Evolutionary conservation across 2,329 filamentous ascomycete genomes (phyloP).

Genomic region (Diaporthe sp.): DNA sequence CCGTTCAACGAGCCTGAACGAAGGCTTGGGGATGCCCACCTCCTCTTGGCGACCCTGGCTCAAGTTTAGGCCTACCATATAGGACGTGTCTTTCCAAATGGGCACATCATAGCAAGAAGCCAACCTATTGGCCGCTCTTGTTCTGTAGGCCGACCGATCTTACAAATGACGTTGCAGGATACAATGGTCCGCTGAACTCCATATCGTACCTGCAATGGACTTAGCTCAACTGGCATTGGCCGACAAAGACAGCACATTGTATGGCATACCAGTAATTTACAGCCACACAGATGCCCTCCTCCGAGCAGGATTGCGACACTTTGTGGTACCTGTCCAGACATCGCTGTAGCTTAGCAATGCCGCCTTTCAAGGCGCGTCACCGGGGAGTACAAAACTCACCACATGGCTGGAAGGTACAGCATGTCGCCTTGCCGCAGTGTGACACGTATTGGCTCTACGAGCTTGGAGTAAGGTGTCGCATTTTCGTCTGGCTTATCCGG

Average conservation of each 20-base stretch:
- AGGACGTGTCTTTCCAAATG: no score
- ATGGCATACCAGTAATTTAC: conserved; percentile 80
- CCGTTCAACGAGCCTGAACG: no score
- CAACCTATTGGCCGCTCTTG: neutral
- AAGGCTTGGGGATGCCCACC: neutral
- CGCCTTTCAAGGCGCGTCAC: neutral
- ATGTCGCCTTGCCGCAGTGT: conserved; percentile 80
- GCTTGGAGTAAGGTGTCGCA: conserved; percentile 67
- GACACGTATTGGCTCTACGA: conserved; percentile 72
- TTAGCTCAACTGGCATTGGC: neutral
- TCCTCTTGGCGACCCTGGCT: no score
- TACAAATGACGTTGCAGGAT: conserved; percentile 56
- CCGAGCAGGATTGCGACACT: conserved; percentile 75
- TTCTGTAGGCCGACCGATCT: conserved; percentile 31
- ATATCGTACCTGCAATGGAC: conserved; percentile 64
- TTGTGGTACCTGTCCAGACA: conserved; percentile 75
- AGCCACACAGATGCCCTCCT: conserved; percentile 79
- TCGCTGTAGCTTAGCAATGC: neutral
- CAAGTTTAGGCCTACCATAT: neutral
- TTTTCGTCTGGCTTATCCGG: conserved; percentile 66
- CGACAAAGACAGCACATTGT: neutral
- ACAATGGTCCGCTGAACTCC: conserved; percentile 65
- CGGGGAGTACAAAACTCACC: conserved; percentile 58
- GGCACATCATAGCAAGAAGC: neutral
- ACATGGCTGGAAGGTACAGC: conserved; percentile 84